phyloP scores from a whole-genome alignment of 106 monocot genomes.

The Allium fistulosum region DNA sequence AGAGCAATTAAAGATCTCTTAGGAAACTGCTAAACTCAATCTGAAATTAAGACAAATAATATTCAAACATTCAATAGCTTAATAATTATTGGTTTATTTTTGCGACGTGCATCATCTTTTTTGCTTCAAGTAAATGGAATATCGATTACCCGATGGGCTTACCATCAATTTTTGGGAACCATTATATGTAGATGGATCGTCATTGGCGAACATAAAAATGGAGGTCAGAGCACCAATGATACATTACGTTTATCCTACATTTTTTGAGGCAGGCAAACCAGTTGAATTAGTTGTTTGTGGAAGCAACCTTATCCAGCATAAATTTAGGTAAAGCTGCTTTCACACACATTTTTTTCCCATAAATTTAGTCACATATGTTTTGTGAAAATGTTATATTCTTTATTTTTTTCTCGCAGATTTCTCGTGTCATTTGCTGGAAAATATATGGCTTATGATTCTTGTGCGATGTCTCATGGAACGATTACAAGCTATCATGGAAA shows the following conservation, averaged over 20 bases:
- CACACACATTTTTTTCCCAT: background rate
- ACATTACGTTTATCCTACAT: conserved; percentile 75
- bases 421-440: conserved; percentile 90
- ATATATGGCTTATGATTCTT: conserved; percentile 46
- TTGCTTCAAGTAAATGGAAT: too few species aligned
- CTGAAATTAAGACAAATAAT: too few species aligned
- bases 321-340: conserved; percentile 52
- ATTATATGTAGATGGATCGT: conserved; percentile 66
- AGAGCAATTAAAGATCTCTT: too few species aligned
- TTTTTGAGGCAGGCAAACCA: conserved; percentile 85
- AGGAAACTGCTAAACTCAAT: too few species aligned
- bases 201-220: conserved; percentile 56
- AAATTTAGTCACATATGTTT: background rate
- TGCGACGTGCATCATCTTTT: too few species aligned
- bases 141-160: too few species aligned
- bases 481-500: conserved; percentile 7
- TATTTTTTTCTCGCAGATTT: conserved; percentile 37
- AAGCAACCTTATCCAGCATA: conserved; percentile 69
- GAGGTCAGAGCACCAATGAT: conserved; percentile 77
- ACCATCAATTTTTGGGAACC: too few species aligned
- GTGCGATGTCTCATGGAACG: conserved; percentile 17
- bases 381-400: background rate
- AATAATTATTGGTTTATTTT: too few species aligned
- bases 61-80: too few species aligned
- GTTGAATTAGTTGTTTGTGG: conserved; percentile 84